Evolutionary conservation across 1,284 basidiomycete species (phyloP).

Genomic region (Wallemia hederae): DNA sequence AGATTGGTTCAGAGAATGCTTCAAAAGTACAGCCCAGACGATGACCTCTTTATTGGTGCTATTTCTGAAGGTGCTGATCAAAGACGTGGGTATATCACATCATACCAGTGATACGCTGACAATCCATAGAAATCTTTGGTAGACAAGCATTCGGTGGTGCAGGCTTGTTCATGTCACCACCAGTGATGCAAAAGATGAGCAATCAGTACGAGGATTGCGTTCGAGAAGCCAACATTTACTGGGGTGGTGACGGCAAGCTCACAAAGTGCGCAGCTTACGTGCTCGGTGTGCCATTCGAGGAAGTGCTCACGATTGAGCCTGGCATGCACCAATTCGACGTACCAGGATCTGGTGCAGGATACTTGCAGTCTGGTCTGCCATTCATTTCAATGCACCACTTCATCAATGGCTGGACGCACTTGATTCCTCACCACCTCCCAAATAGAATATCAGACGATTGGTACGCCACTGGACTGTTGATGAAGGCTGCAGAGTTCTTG

Average conservation of each 20-base stretch:
- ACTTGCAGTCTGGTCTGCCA: slow-evolving; percentile 9
- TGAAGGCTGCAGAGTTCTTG: slow-evolving; percentile 7
- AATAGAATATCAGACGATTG: slow-evolving; percentile 8
- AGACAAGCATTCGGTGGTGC: slow-evolving; percentile 9
- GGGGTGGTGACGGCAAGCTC: slow-evolving; percentile 10
- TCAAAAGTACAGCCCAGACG: slow-evolving; percentile 7
- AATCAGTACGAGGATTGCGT: slow-evolving; percentile 5
- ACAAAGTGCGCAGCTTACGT: slow-evolving; percentile 8
- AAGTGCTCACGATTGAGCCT: slow-evolving; percentile 6
- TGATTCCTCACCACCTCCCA: slow-evolving; percentile 3
- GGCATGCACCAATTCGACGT: slow-evolving; percentile 6
- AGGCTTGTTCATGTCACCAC: slow-evolving; percentile 7
- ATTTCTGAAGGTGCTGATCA: slow-evolving; percentile 1
- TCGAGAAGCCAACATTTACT: slow-evolving; percentile 1
- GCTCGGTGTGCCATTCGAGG: slow-evolving; percentile 4
- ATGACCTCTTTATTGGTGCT: slow-evolving; percentile 5
- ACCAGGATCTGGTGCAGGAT: neutral
- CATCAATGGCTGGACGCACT: slow-evolving; percentile 7
- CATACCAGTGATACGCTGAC: neutral
- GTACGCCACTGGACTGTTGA: slow-evolving; percentile 2
- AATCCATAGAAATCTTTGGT: slow-evolving; percentile 6
- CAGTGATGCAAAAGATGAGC: slow-evolving; percentile 6
- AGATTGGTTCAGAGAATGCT: slow-evolving; percentile 7
- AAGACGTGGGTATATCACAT: neutral
- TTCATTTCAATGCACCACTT: slow-evolving; percentile 10